Base-by-base conservation (phyloP, 2,329 filamentous ascomycete species). In the Diaporthe citrichinensis region DNA sequence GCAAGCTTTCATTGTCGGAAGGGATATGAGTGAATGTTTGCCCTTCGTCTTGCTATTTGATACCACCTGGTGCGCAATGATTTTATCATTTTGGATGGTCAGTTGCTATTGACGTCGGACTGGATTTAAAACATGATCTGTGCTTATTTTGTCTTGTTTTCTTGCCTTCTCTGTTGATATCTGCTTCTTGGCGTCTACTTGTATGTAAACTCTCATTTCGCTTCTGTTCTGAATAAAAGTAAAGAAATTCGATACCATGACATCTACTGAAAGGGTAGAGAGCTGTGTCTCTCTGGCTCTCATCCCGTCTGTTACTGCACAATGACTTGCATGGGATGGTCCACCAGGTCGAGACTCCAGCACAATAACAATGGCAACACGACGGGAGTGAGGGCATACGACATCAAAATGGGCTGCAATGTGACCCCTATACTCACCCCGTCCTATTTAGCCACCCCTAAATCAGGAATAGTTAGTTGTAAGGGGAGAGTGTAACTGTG, bases 41-140 rank as follows among this genome's bases (percentile, higher is more conserved):
- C 61, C 58, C 58, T 55, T 74, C 65, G 46, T 51, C 73, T 74
- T 72, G 51, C 31, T 58, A 53, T 68, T 73, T 75, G 59, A 75
- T 76, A 75, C 73, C 75, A 75, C 25, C 34, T 51, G 31, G 49
- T 57, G 71, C 58, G 25, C 31, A 36, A 49, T 39, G 46, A 67
- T 31, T 59, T 49, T 41, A 58, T 44, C 34, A 28, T 61, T 44
- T 57, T 51, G 58, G 39, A 17, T 49, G 73, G 55, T 57, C 25
- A n/a, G 28, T 25, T 53, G 57, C 49, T 55, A 31, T 57, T 36
- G 46, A n/a, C 58, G 58, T 34, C 59, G 41, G 6, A 58, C 49
- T 31, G 49, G 57, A 34, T 55, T 49, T 28, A 25, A 55, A 61
- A 51, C n/a, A 36, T 39, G 12, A 39, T 28, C 8, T 39, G 15